Base-by-base conservation (phyloP, 2,329 filamentous ascomycete species). In the Thermothelomyces thermophilus region DNA sequence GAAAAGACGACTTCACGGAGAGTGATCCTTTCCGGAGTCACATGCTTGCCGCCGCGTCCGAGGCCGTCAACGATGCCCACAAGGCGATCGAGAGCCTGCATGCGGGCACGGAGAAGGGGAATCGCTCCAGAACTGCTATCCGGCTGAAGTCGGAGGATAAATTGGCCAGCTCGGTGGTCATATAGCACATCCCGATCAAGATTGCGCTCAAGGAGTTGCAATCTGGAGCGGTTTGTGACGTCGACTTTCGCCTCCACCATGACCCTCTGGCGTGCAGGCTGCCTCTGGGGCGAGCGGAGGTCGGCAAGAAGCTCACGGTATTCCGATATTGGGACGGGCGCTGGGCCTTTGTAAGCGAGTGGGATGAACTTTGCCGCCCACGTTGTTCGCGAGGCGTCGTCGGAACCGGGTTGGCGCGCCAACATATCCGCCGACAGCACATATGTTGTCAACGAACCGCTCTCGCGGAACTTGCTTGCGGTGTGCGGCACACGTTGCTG, bases 11-110 rank as follows among this genome's bases (percentile, higher is more conserved):
- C 75, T 54, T 77, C 72, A 56, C 73, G 71, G 48, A 91, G 71
- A 14, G 77, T 80, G 48, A 84, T 73, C 35, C 75, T 70, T 57
- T 83, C 75, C 62, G 77, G 77, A 37, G 70, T 70, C 31, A 86
- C 75, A 45, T 75, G 72, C 14, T 72, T 73, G 41, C 72, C 70
- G 56, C 78, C 72, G 54, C 73, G 70, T 48, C 80, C 72, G 54
- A 90, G 77, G 1, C 83, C 80, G 39, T 82, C 76, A 22, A 89
- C 72, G 60, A 87, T 87, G 37, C 77, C 76, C 34, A 88, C 82
- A 24, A 93, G 73, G 17, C 84, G 79, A 60, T 86, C 80, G 50
- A 93, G 78, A 11, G 82, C 78, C 57, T 80, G 76, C 40, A 90
- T 70, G 24, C 82, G 75, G 44, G 75, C 70, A 54, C 73, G 70